Percentiles rank a stretch among this genome's conserved stretches.
Conservation (phyloP, 2,329 filamentous ascomycete species). For the Claviceps digitariae region DNA sequence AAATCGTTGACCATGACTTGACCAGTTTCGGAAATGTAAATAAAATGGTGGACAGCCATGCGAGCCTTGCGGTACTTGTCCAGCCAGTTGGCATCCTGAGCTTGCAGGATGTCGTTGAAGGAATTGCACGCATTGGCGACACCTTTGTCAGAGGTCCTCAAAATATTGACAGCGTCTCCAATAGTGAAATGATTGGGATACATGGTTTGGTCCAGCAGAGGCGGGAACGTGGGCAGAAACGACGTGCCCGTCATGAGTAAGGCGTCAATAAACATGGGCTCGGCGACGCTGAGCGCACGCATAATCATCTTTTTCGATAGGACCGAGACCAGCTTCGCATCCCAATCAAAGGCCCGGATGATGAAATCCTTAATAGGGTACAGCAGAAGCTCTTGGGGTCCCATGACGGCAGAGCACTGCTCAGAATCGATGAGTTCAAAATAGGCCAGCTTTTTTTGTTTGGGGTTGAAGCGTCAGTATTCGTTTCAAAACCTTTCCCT, state of each 20-base stretch:
- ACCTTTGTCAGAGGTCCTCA: slow-evolving; percentile 53
- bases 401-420: slow-evolving; percentile 66
- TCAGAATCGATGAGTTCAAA: slow-evolving; percentile 54
- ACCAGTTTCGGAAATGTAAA: slow-evolving; percentile 66
- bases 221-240: slow-evolving; percentile 68
- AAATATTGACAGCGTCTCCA: slow-evolving; percentile 63
- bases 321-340: slow-evolving; percentile 46
- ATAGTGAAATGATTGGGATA: slow-evolving; percentile 49
- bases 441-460: slow-evolving; percentile 48
- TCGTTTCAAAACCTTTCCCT: background rate
- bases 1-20: slow-evolving; percentile 61
- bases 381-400: slow-evolving; percentile 70
- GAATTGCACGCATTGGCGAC: slow-evolving; percentile 62
- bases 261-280: slow-evolving; percentile 70
- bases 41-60: slow-evolving; percentile 77
- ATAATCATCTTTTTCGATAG: slow-evolving; percentile 58
- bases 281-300: slow-evolving; percentile 48
- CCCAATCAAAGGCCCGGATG: slow-evolving; percentile 54
- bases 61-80: slow-evolving; percentile 78
- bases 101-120: slow-evolving; percentile 65
- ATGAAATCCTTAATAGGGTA: slow-evolving; percentile 73
- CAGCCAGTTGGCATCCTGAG: slow-evolving; percentile 60
- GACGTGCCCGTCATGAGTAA: slow-evolving; percentile 71
- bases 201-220: slow-evolving; percentile 47
- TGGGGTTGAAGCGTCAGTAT: background rate